phyloP scores from a whole-genome alignment of 2,329 filamentous ascomycete genomes.

The Aspergillus pseudoviridinutans region DNA sequence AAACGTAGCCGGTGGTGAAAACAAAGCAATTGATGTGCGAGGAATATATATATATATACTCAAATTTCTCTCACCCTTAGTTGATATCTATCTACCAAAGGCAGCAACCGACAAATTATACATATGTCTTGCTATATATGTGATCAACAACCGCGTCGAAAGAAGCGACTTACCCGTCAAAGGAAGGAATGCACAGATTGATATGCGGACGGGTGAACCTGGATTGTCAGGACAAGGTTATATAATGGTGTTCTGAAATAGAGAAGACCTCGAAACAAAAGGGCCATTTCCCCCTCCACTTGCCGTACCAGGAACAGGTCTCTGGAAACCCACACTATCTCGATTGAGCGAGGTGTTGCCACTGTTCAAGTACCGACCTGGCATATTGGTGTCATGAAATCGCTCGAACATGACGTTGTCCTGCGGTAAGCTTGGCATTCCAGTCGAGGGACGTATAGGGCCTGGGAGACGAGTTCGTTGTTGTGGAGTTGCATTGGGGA shows the following conservation, averaged over 20 bases:
- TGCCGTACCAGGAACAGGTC: background rate
- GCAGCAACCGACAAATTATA: background rate
- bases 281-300: background rate
- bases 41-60: too few species aligned
- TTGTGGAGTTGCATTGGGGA: slow-evolving; percentile 13
- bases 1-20: too few species aligned
- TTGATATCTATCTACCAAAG: background rate
- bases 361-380: background rate
- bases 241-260: background rate
- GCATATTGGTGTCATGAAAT: background rate
- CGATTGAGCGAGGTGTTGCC: background rate
- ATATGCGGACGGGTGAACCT: background rate
- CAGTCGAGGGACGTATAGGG: slow-evolving; percentile 16
- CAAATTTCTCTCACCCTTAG: background rate
- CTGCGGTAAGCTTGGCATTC: slow-evolving; percentile 20
- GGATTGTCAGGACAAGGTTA: background rate
- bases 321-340: background rate
- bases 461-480: slow-evolving; percentile 27
- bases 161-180: background rate
- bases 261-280: background rate
- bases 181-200: background rate
- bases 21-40: too few species aligned
- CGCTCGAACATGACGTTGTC: slow-evolving; percentile 6
- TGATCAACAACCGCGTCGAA: background rate
- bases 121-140: background rate